A percentile compares a stretch with the other conserved stretches of the same genome.
Evolutionary conservation across 257 asterid species (phyloP).

Genomic region (Solanum virginianum): DNA sequence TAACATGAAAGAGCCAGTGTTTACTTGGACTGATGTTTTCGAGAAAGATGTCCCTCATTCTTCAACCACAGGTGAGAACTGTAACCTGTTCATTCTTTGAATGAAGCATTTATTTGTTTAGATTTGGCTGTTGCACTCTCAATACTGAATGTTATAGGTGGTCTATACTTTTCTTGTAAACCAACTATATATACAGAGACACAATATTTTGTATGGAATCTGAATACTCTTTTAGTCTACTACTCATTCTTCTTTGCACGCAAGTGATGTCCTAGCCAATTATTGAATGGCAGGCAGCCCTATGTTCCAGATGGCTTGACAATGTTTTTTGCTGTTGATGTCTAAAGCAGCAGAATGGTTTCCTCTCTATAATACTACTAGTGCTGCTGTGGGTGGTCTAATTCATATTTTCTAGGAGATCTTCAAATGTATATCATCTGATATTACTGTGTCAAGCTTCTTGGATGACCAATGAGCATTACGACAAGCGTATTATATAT

Average conservation of each 20-base stretch:
- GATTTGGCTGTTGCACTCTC: not conserved
- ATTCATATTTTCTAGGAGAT: not conserved
- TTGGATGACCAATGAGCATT: not conserved
- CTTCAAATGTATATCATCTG: not conserved
- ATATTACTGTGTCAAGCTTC: not conserved
- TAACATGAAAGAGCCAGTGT: slow-evolving; percentile 49
- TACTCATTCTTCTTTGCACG: not conserved
- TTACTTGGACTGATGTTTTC: slow-evolving; percentile 76
- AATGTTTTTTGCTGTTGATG: not conserved
- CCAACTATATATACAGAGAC: not conserved
- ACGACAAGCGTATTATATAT: not conserved
- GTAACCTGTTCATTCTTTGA: not conserved
- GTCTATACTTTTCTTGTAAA: not conserved
- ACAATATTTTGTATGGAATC: not conserved
- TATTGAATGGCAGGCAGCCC: not conserved
- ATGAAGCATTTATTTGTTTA: not conserved
- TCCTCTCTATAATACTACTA: not conserved
- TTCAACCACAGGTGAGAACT: slow-evolving; percentile 26
- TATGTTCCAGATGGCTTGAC: not conserved
- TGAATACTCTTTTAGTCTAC: not conserved
- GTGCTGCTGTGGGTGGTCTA: not conserved
- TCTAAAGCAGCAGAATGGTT: not conserved
- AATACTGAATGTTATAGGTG: not conserved
- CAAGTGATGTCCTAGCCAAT: not conserved
- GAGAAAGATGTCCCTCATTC: slow-evolving; percentile 30